Percentiles rank a stretch among this genome's conserved stretches.
phyloP scores from a whole-genome alignment of 2,329 filamentous ascomycete species.

The Proliferodiscus dingleyae region DNA sequence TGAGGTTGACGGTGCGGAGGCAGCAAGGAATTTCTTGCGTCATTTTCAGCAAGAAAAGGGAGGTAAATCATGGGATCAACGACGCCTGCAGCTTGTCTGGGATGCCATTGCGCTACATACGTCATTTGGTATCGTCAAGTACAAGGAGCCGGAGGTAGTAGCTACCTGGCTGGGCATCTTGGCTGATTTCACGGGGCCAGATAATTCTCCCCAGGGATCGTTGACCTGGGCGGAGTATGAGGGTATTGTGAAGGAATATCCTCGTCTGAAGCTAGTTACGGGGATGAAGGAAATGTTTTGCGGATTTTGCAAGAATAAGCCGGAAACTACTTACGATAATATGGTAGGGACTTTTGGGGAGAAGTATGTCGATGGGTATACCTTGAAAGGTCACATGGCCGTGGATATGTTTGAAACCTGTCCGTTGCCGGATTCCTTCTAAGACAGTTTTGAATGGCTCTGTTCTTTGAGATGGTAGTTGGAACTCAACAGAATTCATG shows the following conservation, averaged over 20 bases:
- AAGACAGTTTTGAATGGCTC: too few species aligned
- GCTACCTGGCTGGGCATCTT: constrained; percentile 31
- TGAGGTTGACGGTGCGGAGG: constrained; percentile 46
- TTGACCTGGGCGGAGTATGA: constrained; percentile 28
- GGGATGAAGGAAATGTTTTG: constrained; percentile 32
- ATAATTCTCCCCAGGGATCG: constrained; percentile 18
- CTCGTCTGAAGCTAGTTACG: constrained; percentile 30
- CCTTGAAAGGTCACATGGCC: constrained; percentile 3
- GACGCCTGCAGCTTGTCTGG: constrained; percentile 43
- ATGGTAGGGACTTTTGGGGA: constrained; percentile 31
- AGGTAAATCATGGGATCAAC: constrained; percentile 34
- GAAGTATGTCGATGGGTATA: constrained; percentile 14
- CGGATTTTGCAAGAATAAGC: constrained; percentile 34
- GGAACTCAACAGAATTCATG: too few species aligned
- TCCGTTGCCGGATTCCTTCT: too few species aligned
- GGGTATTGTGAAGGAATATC: constrained; percentile 28
- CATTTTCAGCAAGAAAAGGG: constrained; percentile 18
- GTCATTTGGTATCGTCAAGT: constrained; percentile 32
- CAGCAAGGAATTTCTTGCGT: constrained; percentile 39
- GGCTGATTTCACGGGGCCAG: constrained; percentile 36
- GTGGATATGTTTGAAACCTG: constrained; percentile 1
- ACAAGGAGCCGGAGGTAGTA: constrained; percentile 40
- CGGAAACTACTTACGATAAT: constrained; percentile 34
- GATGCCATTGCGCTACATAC: constrained; percentile 44
- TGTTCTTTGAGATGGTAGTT: too few species aligned